These are phyloP conservation scores for Aspergillus sclerotioniger DNA, from an alignment of 495 filamentous ascomycete genomes.

Conservation along the genomic window DNA sequence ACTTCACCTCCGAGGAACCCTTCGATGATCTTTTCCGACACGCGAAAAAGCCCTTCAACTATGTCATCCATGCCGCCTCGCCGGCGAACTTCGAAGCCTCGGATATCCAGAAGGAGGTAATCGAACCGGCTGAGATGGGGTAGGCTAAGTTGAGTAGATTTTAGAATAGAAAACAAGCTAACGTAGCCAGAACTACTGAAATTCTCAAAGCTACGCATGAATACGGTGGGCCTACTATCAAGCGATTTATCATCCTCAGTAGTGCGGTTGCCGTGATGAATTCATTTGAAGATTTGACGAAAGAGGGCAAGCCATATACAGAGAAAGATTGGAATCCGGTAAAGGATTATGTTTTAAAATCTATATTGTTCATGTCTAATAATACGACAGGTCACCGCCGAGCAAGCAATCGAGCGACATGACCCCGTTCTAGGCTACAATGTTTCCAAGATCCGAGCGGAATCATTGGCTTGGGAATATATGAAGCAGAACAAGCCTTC, in stretches of 20 bases:
- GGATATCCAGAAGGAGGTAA: constrained; percentile 45
- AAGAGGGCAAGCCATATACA: constrained; percentile 28
- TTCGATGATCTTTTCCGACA: constrained; percentile 47
- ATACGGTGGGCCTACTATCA: constrained; percentile 24
- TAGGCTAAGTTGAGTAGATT: background rate
- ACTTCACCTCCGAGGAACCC: constrained; percentile 40
- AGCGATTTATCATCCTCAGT: constrained; percentile 31
- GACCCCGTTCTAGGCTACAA: constrained; percentile 33
- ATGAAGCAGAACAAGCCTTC: constrained; percentile 28
- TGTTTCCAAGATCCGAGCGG: constrained; percentile 34
- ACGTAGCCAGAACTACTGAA: constrained; percentile 20
- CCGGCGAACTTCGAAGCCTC: constrained; percentile 39
- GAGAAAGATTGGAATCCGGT: constrained; percentile 42
- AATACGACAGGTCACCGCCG: constrained; percentile 25
- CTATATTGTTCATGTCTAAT: background rate
- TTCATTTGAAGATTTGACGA: constrained; percentile 23
- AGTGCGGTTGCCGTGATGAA: constrained; percentile 30
- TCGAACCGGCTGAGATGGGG: constrained; percentile 36
- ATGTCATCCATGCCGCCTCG: constrained; percentile 52
- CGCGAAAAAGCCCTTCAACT: constrained; percentile 34
- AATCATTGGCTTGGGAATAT: constrained; percentile 39
- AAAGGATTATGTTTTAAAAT: too few species aligned
- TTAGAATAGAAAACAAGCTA: background rate
- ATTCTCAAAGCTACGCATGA: constrained; percentile 26
- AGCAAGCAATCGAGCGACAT: constrained; percentile 27